Conservation (phyloP, 805 yeast species). For the Blastobotrys parvus region DNA sequence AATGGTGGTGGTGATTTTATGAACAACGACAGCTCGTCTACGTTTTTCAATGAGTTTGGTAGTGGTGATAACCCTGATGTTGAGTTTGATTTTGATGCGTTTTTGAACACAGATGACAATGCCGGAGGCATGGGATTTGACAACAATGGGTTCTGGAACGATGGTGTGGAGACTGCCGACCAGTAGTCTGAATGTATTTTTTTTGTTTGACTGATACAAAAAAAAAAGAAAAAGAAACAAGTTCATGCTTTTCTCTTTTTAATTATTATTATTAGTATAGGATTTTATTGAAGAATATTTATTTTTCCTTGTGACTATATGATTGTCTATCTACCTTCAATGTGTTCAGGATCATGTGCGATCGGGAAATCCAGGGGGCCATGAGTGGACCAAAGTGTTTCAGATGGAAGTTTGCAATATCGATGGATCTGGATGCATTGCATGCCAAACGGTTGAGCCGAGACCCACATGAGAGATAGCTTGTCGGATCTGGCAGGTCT, state of each 20-base stretch:
- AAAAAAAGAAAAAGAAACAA: background rate
- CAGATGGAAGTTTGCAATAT: too few species aligned
- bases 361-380: too few species aligned
- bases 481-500: too few species aligned
- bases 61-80: slow-evolving; percentile 22
- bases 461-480: too few species aligned
- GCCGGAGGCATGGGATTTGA: slow-evolving; percentile 17
- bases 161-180: slow-evolving; percentile 10
- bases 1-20: slow-evolving; percentile 22
- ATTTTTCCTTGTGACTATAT: background rate
- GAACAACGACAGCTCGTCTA: slow-evolving; percentile 26
- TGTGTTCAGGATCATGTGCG: too few species aligned
- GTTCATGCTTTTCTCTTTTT: background rate
- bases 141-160: slow-evolving; percentile 13
- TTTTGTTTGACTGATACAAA: slow-evolving; percentile 1
- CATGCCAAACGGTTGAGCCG: too few species aligned
- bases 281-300: background rate
- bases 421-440: too few species aligned
- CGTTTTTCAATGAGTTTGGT: slow-evolving; percentile 25
- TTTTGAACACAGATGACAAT: slow-evolving; percentile 36
- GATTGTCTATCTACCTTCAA: too few species aligned
- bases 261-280: background rate
- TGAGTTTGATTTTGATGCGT: slow-evolving; percentile 38
- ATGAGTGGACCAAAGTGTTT: too few species aligned
- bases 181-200: slow-evolving; percentile 5